Evolutionary conservation across 768 basidiomycete species (phyloP).

Genomic region (Trametes sanguinea): DNA sequence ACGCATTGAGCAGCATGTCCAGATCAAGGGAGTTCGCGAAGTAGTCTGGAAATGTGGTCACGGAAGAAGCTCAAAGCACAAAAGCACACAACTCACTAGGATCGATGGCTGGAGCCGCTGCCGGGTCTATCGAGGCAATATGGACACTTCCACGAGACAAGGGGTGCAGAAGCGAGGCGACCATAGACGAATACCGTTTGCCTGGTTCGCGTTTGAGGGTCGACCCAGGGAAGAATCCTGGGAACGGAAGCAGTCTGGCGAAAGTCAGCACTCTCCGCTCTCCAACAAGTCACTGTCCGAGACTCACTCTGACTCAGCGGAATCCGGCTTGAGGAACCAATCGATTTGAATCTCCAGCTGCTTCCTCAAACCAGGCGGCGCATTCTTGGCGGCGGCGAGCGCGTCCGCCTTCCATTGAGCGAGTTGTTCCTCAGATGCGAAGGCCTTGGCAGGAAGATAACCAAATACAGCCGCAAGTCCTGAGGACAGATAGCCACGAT

Average conservation of each 20-base stretch:
- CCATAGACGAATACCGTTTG: neutral
- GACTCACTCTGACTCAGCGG: constrained; percentile 9
- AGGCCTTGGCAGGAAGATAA: neutral
- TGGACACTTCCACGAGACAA: constrained; percentile 21
- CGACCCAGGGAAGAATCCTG: constrained; percentile 1
- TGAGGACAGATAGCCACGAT: constrained; percentile 1
- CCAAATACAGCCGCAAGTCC: neutral
- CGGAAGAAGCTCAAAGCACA: neutral
- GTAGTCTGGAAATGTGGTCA: neutral
- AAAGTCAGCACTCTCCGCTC: neutral
- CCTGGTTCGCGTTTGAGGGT: constrained; percentile 1
- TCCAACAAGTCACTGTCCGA: neutral
- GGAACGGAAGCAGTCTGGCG: constrained; percentile 9
- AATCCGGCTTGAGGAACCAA: neutral
- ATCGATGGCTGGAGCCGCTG: constrained; percentile 29
- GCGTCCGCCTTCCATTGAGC: neutral
- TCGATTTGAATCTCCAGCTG: constrained; percentile 3
- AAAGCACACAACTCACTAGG: constrained; percentile 14
- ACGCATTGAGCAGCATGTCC: constrained; percentile 3
- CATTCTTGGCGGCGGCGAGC: neutral
- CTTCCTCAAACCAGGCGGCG: neutral
- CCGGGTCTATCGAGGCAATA: constrained; percentile 28
- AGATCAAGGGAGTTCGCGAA: constrained; percentile 7
- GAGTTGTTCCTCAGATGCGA: neutral
- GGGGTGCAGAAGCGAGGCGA: constrained; percentile 4